Evolutionary conservation across 1,284 basidiomycete species (phyloP), one percentile per base, ranked within the genome.

Genomic region (Apiotrichum montevideense): DNA sequence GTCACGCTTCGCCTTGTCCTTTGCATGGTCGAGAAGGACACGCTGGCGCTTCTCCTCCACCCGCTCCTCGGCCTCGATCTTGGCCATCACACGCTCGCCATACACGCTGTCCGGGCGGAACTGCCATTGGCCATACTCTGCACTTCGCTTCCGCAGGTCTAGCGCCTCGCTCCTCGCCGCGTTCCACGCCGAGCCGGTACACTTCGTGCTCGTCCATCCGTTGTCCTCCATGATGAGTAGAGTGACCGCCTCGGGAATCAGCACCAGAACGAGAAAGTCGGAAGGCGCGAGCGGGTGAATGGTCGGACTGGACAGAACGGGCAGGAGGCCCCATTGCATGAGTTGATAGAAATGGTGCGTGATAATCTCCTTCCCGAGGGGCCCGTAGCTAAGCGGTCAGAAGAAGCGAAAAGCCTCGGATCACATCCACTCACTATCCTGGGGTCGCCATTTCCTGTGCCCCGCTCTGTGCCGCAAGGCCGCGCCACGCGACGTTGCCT

Each of bases 181-280:
- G 3, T 50, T 48, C 52, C 56, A 63, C 40, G 47, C 56, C 15
- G 51, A 52, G 10, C 54, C 54, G 53, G 32, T 51, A 42, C 15
- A 54, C 52, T 7, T 35, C 21, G 15, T 45, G 45, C 10, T 34
- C n/a, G 11, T 14, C 55, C 58, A 57, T 9, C 57, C 64, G 8
- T 62, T 45, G 62, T 75, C 72, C 6, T 59, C 45, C 69, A 69
- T 69, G 59, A 75, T 72, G 42, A 76, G 63, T 13, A 66, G 51
- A 34, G 67, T 63, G 2, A 66, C 63, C 0, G 68, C 66, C 59
- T 77, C 75, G 44, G 73, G 72, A 0, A 75, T 66, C 14, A 77
- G 63, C 9, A 77, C 65, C 51, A 67, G 58, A 9, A 58, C 40
- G 53, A 74, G 63, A 52, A 71, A 72, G 37, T 75, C 71, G 32